Evolutionary conservation across 2,329 filamentous ascomycete genomes (phyloP).

Genomic region (Cordyceps farinosa): DNA sequence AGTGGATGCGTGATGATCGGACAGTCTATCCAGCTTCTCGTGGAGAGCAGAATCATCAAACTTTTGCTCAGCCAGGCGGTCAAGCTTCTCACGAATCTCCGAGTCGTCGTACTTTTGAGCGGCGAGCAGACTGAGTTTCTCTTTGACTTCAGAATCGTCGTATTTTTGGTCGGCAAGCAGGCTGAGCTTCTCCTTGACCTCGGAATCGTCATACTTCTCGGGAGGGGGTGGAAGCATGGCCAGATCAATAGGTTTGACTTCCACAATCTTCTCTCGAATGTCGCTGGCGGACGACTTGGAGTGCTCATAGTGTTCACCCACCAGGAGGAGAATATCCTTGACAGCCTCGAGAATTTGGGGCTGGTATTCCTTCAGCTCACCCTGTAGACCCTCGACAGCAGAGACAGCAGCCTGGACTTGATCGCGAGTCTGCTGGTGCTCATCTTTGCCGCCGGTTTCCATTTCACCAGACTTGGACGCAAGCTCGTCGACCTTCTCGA

Average conservation of each 20-base stretch:
- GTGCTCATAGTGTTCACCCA: slow-evolving; percentile 85
- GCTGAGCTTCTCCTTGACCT: slow-evolving; percentile 30
- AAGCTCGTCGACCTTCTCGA: slow-evolving; percentile 76
- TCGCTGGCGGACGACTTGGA: slow-evolving; percentile 62
- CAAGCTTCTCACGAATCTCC: slow-evolving; percentile 27
- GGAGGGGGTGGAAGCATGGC: slow-evolving; percentile 48
- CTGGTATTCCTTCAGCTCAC: slow-evolving; percentile 75
- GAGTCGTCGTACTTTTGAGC: slow-evolving; percentile 28
- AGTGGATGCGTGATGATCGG: slow-evolving; percentile 55
- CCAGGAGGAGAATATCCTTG: slow-evolving; percentile 77
- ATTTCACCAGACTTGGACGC: slow-evolving; percentile 71
- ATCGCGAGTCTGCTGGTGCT: slow-evolving; percentile 79
- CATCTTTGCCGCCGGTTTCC: slow-evolving; percentile 67
- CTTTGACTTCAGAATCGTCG: slow-evolving; percentile 31
- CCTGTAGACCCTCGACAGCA: slow-evolving; percentile 72
- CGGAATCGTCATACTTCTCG: slow-evolving; percentile 59
- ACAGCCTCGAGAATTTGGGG: slow-evolving; percentile 85
- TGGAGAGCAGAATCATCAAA: slow-evolving; percentile 18
- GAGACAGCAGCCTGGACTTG: slow-evolving; percentile 72
- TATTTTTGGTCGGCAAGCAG: slow-evolving; percentile 34
- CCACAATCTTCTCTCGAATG: slow-evolving; percentile 57
- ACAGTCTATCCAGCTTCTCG: slow-evolving; percentile 29
- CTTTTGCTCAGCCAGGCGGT: slow-evolving; percentile 24
- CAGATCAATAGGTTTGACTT: slow-evolving; percentile 58
- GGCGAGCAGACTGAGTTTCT: slow-evolving; percentile 26